Evolutionary conservation across 1,284 basidiomycete species (phyloP).

Genomic region (Fistulinella staudtii): DNA sequence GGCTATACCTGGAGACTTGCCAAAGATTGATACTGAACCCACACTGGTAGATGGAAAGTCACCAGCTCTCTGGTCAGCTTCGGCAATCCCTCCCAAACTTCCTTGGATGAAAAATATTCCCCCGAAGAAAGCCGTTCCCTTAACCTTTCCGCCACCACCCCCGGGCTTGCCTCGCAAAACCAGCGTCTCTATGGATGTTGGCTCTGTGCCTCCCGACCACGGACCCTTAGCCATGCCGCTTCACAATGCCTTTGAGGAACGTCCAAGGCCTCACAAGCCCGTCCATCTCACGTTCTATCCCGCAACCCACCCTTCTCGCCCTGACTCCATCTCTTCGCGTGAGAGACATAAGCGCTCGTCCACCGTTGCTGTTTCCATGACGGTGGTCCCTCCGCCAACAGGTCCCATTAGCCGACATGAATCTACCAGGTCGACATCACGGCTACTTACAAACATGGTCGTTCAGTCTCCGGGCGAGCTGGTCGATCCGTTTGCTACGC

Average conservation of each 20-base stretch:
- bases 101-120: slow-evolving; percentile 38
- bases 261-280: slow-evolving; percentile 17
- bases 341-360: slow-evolving; percentile 32
- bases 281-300: slow-evolving; percentile 21
- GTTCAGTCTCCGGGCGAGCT: slow-evolving; percentile 35
- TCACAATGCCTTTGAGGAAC: slow-evolving; percentile 46
- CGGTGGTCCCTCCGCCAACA: slow-evolving; percentile 16
- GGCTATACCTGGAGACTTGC: slow-evolving; percentile 26
- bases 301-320: slow-evolving; percentile 7
- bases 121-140: slow-evolving; percentile 26
- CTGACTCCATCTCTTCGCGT: not conserved
- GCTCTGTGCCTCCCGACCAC: slow-evolving; percentile 22
- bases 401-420: slow-evolving; percentile 25
- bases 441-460: slow-evolving; percentile 45
- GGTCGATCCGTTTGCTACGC: slow-evolving; percentile 65
- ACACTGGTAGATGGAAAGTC: slow-evolving; percentile 27
- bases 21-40: slow-evolving; percentile 32
- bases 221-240: slow-evolving; percentile 47
- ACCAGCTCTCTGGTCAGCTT: slow-evolving; percentile 40
- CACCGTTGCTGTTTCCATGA: slow-evolving; percentile 28
- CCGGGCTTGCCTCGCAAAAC: slow-evolving; percentile 28
- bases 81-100: slow-evolving; percentile 33
- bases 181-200: slow-evolving; percentile 29
- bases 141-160: slow-evolving; percentile 27
- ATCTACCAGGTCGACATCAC: slow-evolving; percentile 40